Conservation (phyloP, 2,329 filamentous ascomycete species). For the Leptographium radiaticola region DNA sequence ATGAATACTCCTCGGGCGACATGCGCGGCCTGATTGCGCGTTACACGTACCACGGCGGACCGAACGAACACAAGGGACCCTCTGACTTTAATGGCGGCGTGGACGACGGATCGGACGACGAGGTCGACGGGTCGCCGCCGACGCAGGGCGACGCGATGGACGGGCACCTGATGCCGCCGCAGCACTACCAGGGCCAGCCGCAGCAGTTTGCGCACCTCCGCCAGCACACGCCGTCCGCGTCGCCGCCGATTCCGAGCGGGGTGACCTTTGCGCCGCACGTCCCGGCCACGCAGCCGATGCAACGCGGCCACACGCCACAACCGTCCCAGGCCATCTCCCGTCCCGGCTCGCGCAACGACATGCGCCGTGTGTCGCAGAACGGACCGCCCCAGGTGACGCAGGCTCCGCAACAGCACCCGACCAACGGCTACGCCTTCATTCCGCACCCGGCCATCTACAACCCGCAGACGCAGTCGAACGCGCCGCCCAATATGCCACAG, state of each 20-base stretch:
- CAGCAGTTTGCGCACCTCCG: conserved; percentile 65
- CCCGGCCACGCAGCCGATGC: conserved; percentile 24
- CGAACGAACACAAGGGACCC: conserved; percentile 94
- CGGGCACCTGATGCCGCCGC: conserved; percentile 47
- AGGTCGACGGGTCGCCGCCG: conserved; percentile 62
- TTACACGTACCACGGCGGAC: conserved; percentile 84
- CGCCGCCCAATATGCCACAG: conserved; percentile 15
- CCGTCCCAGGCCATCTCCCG: conserved; percentile 63
- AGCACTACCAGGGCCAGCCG: conserved; percentile 54
- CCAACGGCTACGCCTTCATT: conserved; percentile 71
- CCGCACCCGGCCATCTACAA: conserved; percentile 79
- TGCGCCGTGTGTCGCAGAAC: conserved; percentile 61
- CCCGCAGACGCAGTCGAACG: conserved; percentile 36
- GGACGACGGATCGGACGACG: conserved; percentile 67
- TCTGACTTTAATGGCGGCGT: conserved; percentile 79
- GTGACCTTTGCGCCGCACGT: conserved; percentile 48
- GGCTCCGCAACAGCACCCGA: conserved; percentile 14
- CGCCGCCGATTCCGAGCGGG: conserved; percentile 74
- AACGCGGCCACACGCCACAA: conserved; percentile 69
- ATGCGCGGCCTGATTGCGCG: conserved; percentile 81
- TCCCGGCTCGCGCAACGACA: conserved; percentile 67
- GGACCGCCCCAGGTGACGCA: conserved; percentile 30
- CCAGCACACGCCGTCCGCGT: conserved; percentile 72
- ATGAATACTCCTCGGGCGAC: conserved; percentile 90
- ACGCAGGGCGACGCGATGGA: conserved; percentile 50